phyloP scores from a whole-genome alignment of 257 asterid species.

The Nicotiana otophora region DNA sequence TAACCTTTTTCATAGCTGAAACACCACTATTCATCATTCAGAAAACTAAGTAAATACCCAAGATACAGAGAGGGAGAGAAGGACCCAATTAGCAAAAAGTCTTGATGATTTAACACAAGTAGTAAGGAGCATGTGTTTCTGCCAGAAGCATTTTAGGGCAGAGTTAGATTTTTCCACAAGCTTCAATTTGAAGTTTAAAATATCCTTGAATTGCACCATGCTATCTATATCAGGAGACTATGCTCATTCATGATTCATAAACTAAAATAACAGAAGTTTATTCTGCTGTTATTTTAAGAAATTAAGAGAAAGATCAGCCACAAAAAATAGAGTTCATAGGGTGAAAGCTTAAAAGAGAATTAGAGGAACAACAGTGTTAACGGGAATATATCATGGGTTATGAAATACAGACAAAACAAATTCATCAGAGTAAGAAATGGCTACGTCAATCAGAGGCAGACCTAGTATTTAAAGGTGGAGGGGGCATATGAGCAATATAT shows the following conservation, averaged over 20 bases:
- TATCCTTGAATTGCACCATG: neutral
- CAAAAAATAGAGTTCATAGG: neutral
- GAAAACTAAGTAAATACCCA: neutral
- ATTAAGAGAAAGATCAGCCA: neutral
- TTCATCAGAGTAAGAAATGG: neutral
- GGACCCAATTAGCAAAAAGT: neutral
- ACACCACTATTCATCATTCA: neutral
- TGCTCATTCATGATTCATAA: neutral
- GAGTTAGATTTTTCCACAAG: neutral
- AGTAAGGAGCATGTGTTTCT: neutral
- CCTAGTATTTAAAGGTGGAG: too few species aligned
- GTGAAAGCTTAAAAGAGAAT: neutral
- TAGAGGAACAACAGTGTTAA: neutral
- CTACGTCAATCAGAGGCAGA: neutral
- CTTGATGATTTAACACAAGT: neutral
- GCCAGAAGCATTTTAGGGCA: neutral
- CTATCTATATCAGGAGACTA: neutral
- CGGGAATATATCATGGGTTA: neutral
- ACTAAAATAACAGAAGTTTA: neutral
- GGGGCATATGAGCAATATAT: too few species aligned
- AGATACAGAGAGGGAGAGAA: neutral
- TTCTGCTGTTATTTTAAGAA: neutral
- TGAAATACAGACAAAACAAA: neutral
- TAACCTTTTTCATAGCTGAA: neutral
- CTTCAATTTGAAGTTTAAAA: neutral